phyloP scores from a whole-genome alignment of 2,329 filamentous ascomycete species.

The Lomentospora prolificans region DNA sequence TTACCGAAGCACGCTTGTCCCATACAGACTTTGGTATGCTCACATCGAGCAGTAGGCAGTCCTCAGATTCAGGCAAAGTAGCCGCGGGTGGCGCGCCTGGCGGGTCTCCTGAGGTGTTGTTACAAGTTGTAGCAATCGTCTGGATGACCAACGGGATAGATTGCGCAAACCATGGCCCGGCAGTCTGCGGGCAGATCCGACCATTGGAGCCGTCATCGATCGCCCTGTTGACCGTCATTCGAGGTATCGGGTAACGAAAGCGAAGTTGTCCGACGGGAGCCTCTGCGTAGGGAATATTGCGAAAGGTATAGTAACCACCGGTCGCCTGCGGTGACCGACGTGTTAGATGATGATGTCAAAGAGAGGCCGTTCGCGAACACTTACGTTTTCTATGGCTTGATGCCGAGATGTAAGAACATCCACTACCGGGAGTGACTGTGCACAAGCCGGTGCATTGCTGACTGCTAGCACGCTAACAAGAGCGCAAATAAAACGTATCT shows the following conservation, averaged over 20 bases:
- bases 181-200: not conserved
- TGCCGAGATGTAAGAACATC: too few species aligned
- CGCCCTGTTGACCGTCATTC: not conserved
- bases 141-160: not conserved
- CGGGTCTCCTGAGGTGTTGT: not conserved
- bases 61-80: conserved; percentile 20
- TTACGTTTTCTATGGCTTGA: too few species aligned
- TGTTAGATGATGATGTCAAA: too few species aligned
- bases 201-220: not conserved
- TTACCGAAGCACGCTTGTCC: conserved; percentile 7
- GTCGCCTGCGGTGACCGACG: not conserved
- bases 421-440: too few species aligned
- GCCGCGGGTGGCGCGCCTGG: too few species aligned
- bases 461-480: too few species aligned
- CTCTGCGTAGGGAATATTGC: not conserved
- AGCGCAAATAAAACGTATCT: too few species aligned
- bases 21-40: conserved; percentile 29
- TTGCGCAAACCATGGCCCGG: not conserved
- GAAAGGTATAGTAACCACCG: not conserved
- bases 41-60: conserved; percentile 37
- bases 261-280: not conserved
- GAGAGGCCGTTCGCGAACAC: too few species aligned
- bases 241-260: not conserved
- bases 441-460: too few species aligned
- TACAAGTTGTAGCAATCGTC: not conserved